Evolutionary conservation across 2,329 filamentous ascomycete genomes (phyloP), one percentile per base, ranked within the genome.

Genomic region (Sporothrix curviconia): DNA sequence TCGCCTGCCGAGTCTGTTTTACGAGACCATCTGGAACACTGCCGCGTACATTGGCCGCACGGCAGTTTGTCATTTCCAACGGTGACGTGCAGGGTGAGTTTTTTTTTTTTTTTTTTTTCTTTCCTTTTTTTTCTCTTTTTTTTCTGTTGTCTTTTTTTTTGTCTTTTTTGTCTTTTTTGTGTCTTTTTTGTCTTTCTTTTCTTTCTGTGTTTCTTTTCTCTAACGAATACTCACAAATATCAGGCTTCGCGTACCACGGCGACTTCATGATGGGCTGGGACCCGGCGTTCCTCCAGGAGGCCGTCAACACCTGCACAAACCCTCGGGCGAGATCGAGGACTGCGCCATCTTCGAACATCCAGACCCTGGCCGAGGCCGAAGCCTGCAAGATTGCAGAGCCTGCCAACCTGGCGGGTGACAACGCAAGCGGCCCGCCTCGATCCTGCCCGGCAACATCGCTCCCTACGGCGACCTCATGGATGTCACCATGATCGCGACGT

Each of bases 181-280:
- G n/a, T n/a, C n/a, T n/a, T n/a, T n/a, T n/a, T n/a, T n/a, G n/a
- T n/a, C n/a, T n/a, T n/a, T n/a, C n/a, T n/a, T n/a, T n/a, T n/a
- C n/a, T n/a, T n/a, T n/a, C n/a, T n/a, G n/a, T n/a, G n/a, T n/a
- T n/a, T n/a, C n/a, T n/a, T n/a, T n/a, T n/a, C n/a, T n/a, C n/a
- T n/a, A n/a, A n/a, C n/a, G n/a, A n/a, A n/a, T n/a, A n/a, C n/a
- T n/a, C n/a, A n/a, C n/a, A n/a, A n/a, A n/a, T n/a, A n/a, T n/a
- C n/a, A 86, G 86, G 89, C 49, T 88, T 78, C 64, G 86, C 88
- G 36, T 90, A 90, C 69, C 83, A 94, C 67, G 90, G 79, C 50
- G 90, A 95, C 67, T 92, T 92, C 72, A 84, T 91, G 65, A 85
- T 80, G 67, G 90, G 88, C 28, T 95, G 90, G 90, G 80, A 91